phyloP scores from a whole-genome alignment of 768 basidiomycete species.

The Mycena vulgaris region DNA sequence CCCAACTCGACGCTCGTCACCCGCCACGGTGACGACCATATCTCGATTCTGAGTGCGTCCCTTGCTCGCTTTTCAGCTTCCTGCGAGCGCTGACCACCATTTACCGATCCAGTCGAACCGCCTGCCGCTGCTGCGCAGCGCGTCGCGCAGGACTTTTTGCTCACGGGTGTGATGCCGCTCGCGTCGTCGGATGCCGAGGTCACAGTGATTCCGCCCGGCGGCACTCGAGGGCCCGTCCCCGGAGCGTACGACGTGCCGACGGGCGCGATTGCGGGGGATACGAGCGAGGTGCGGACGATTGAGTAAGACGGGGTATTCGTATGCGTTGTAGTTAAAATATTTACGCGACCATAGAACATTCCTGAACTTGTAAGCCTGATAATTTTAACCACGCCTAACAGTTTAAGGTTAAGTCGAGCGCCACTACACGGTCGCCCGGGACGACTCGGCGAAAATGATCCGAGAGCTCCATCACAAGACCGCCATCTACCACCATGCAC shows the following conservation, averaged over 20 bases:
- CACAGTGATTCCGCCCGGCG: constrained; percentile 20
- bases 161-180: constrained; percentile 24
- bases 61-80: no score
- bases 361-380: no score
- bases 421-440: no score
- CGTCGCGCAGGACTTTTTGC: constrained; percentile 22
- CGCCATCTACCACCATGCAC: neutral
- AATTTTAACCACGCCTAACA: no score
- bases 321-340: no score
- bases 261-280: constrained; percentile 28
- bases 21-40: constrained; percentile 39
- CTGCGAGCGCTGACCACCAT: no score
- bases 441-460: no score
- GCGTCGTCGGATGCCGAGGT: constrained; percentile 8
- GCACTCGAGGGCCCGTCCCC: constrained; percentile 9
- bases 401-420: no score
- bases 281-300: constrained; percentile 36
- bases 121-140: neutral
- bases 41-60: constrained; percentile 31
- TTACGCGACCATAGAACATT: no score
- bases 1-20: constrained; percentile 33
- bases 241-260: constrained; percentile 32
- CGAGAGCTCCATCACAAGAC: no score
- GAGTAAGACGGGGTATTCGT: constrained; percentile 38
- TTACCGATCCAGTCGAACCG: neutral